Percentiles rank a stretch among this genome's conserved stretches.
These are phyloP conservation scores for Danielia oregonensis DNA, from an alignment of 805 yeast species.

Conservation along the genomic window DNA sequence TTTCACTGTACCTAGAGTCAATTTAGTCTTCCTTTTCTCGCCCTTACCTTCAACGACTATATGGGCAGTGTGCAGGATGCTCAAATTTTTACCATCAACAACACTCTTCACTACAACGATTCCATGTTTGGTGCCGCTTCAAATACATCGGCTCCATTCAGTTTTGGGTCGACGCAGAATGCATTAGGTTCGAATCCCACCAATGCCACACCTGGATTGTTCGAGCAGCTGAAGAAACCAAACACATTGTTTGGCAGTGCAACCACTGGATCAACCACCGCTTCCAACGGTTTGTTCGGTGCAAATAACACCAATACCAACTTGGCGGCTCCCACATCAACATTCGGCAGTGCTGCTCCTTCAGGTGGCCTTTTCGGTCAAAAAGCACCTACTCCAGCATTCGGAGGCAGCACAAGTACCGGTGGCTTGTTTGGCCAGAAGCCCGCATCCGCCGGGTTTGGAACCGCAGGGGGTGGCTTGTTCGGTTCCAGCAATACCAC, in stretches of 20 bases:
- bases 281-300: slow-evolving; percentile 10
- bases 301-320: slow-evolving; percentile 2
- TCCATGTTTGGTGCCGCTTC: slow-evolving; percentile 15
- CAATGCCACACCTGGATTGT: slow-evolving; percentile 6
- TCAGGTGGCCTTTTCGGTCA: slow-evolving; percentile 3
- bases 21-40: no score
- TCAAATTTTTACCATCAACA: slow-evolving; percentile 4
- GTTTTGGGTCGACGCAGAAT: not conserved
- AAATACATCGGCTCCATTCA: slow-evolving; percentile 1
- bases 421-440: slow-evolving; percentile 26
- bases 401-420: slow-evolving; percentile 11
- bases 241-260: no score
- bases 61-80: not conserved
- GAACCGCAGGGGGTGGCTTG: slow-evolving; percentile 12
- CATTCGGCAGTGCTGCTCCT: slow-evolving; percentile 13
- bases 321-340: no score
- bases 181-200: no score
- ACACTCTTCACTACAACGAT: slow-evolving; percentile 1
- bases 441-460: slow-evolving; percentile 3
- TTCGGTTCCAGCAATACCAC: slow-evolving; percentile 13
- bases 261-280: slow-evolving; percentile 3
- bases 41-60: no score
- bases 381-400: slow-evolving; percentile 5
- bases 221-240: slow-evolving; percentile 3
- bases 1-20: no score